Evolutionary conservation across 148 eudicot species (phyloP).

Genomic region (Simmondsia chinensis): DNA sequence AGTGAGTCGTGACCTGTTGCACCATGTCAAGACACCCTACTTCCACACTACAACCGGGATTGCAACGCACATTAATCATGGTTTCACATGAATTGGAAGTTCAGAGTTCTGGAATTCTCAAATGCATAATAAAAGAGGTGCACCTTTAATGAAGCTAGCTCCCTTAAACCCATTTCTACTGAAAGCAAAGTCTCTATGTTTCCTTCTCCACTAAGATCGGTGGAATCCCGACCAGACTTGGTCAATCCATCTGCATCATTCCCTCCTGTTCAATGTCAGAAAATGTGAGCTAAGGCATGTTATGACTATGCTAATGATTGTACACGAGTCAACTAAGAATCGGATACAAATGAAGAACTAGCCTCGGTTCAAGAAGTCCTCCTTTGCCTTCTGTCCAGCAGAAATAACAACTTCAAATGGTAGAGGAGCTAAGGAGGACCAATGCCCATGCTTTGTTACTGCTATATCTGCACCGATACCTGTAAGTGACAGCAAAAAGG

Average conservation of each 20-base stretch:
- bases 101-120: too few relatives aligned
- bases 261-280: conserved; percentile 30
- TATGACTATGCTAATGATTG: too few relatives aligned
- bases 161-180: conserved; percentile 94
- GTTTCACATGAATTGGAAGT: too few relatives aligned
- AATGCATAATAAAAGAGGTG: too few relatives aligned
- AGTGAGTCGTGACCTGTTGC: too few relatives aligned
- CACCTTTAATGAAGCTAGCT: conserved; percentile 94
- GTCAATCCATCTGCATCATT: conserved; percentile 42
- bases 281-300: conserved; percentile 2
- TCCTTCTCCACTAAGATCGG: conserved; percentile 83
- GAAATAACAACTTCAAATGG: conserved; percentile 94
- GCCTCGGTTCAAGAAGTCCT: conserved; percentile 53
- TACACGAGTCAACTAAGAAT: too few relatives aligned
- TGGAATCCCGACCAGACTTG: conserved; percentile 57
- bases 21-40: too few relatives aligned
- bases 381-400: conserved; percentile 97
- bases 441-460: conserved; percentile 70
- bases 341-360: conserved; percentile 22
- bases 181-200: conserved; percentile 97
- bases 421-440: conserved; percentile 97
- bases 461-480: conserved; percentile 95
- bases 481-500: conserved; percentile 13
- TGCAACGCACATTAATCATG: too few relatives aligned
- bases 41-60: too few relatives aligned